Conservation (phyloP, 192 early-diverging fungal species). For the Linderina pennispora region DNA sequence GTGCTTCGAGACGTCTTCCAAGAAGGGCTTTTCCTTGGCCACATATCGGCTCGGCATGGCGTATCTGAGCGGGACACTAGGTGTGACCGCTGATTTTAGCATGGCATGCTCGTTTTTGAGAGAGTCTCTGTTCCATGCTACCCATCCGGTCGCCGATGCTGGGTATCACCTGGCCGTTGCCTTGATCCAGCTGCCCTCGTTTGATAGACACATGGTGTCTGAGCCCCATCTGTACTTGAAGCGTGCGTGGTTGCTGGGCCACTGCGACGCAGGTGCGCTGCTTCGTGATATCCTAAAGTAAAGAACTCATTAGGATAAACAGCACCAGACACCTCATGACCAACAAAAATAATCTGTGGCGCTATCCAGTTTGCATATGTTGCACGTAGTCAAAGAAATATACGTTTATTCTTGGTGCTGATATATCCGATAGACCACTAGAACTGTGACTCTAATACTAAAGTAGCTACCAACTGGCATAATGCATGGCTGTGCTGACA, state of each 20-base stretch:
- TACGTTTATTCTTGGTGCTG: no score
- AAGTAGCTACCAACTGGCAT: no score
- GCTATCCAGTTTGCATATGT: no score
- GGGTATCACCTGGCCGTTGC: constrained; percentile 38
- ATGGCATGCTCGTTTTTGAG: constrained; percentile 44
- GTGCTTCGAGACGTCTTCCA: constrained; percentile 35
- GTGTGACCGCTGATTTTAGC: constrained; percentile 39
- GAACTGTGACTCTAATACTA: not conserved
- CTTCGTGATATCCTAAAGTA: constrained; percentile 37
- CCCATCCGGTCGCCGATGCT: constrained; percentile 45
- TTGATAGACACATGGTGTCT: constrained; percentile 26
- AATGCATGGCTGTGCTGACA: no score
- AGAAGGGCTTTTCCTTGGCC: constrained; percentile 32
- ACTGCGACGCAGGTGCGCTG: constrained; percentile 34
- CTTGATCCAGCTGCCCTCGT: constrained; percentile 43
- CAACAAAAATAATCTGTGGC: no score
- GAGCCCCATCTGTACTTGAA: constrained; percentile 44
- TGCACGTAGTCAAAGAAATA: no score
- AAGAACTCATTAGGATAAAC: no score
- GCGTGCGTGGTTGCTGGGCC: constrained; percentile 41
- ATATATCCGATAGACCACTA: not conserved
- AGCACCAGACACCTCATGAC: no score
- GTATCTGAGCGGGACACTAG: constrained; percentile 36
- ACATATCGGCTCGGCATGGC: constrained; percentile 42
- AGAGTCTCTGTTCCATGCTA: constrained; percentile 36